A percentile compares a stretch with the other conserved stretches of the same genome.
Evolutionary conservation across 768 basidiomycete species (phyloP).

Genomic region (Pholiota molesta): DNA sequence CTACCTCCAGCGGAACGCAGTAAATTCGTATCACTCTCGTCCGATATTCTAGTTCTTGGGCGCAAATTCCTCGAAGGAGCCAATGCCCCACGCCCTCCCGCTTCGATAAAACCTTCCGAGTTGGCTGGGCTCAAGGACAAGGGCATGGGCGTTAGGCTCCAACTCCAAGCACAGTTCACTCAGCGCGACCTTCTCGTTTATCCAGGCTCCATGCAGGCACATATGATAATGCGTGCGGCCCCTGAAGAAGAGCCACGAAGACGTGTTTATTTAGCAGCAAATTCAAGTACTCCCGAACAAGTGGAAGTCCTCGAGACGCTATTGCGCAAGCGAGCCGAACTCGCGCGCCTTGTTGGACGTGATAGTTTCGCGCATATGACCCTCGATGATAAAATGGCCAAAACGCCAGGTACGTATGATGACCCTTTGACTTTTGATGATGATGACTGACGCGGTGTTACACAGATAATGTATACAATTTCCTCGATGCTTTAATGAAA

Average conservation of each 20-base stretch:
- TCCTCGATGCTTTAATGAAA: slow-evolving; percentile 79
- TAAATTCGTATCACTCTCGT: slow-evolving; percentile 87
- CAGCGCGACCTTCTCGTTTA: slow-evolving; percentile 78
- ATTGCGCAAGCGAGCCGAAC: slow-evolving; percentile 74
- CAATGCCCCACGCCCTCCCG: slow-evolving; percentile 63
- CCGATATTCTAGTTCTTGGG: slow-evolving; percentile 86
- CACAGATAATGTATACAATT: slow-evolving; percentile 83
- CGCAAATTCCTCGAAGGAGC: slow-evolving; percentile 81
- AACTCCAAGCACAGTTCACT: slow-evolving; percentile 77
- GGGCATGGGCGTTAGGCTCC: slow-evolving; percentile 74
- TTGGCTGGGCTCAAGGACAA: slow-evolving; percentile 74
- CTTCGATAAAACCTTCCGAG: slow-evolving; percentile 68
- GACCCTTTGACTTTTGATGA: slow-evolving; percentile 4
- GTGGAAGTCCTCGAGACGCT: slow-evolving; percentile 78
- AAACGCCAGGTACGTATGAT: slow-evolving; percentile 68
- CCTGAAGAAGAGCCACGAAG: slow-evolving; percentile 82
- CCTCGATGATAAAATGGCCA: slow-evolving; percentile 96
- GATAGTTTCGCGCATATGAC: slow-evolving; percentile 87
- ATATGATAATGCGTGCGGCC: slow-evolving; percentile 91
- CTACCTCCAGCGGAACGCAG: slow-evolving; percentile 76
- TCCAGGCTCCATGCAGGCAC: slow-evolving; percentile 87
- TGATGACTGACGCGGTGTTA: slow-evolving; percentile 1
- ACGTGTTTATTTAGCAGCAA: slow-evolving; percentile 81
- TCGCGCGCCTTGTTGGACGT: slow-evolving; percentile 84
- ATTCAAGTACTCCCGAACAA: slow-evolving; percentile 75